Evolutionary conservation across 2,329 filamentous ascomycete genomes (phyloP), one percentile per base, ranked within the genome.

Genomic region (Blumeria graminis): DNA sequence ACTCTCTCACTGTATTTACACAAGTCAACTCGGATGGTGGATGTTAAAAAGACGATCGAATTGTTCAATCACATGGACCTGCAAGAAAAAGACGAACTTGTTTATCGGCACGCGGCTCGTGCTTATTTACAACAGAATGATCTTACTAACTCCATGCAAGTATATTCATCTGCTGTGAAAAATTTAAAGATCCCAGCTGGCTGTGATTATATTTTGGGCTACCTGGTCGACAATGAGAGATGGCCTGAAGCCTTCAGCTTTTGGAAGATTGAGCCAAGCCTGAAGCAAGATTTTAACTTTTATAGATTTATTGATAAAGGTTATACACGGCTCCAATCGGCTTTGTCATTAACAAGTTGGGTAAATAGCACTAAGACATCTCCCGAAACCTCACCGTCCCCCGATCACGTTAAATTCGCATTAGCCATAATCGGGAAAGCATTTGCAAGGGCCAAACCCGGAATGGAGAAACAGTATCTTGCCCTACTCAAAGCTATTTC

Each of bases 91-190:
- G 68, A 66, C 1, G 61, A 65, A 7, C 65, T 66, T 4, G 70
- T 73, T 55, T 78, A 76, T 62, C 62, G 68, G 55, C 63, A 67
- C 43, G 68, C 71, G 32, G 68, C 73, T 22, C 66, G 66, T 46
- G 70, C 74, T 22, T 69, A 72, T 58, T 59, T 76, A 32, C 63
- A 61, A n/a, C 64, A 71, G 14, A 63, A 68, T 18, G 65, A 70
- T 57, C 58, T 69, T 13, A 67, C 66, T 10, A 68, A 69, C 41
- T 67, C 68, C 3, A 59, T 63, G 18, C 54, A 60, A 39, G 34
- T 64, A n/a, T 59, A 65, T 41, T 52, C 57, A 52, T 53, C 51
- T 5, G 60, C 62, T 13, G 36, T 59, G 28, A 18, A 61, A 16
- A 60, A 39, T 3, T 55, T 64, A 11, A 51, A 57, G 16, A 33